phyloP scores from a whole-genome alignment of 2,329 filamentous ascomycete species.

The Trichoderma semiorbis region DNA sequence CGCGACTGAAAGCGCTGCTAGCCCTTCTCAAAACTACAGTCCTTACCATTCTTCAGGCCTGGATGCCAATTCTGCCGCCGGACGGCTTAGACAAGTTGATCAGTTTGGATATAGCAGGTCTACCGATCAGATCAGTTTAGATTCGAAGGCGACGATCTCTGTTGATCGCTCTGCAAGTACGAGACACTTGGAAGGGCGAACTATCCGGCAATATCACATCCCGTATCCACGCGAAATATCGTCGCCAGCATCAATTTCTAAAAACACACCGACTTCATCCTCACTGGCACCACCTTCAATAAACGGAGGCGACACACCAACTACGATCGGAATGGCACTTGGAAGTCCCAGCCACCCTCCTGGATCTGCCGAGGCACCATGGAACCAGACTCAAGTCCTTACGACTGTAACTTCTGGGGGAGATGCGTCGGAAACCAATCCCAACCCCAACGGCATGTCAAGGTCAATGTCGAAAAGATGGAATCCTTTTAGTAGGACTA shows the following conservation, averaged over 20 bases:
- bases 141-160: not conserved
- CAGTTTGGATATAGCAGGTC: slow-evolving; percentile 14
- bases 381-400: slow-evolving; percentile 26
- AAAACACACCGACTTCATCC: slow-evolving; percentile 40
- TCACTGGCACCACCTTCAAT: slow-evolving; percentile 21
- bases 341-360: slow-evolving; percentile 60
- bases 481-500: slow-evolving; percentile 53
- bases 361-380: slow-evolving; percentile 25
- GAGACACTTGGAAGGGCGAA: not conserved
- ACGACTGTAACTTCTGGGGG: slow-evolving; percentile 26
- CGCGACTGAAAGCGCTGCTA: not conserved
- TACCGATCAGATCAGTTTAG: slow-evolving; percentile 9
- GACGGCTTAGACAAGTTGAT: slow-evolving; percentile 14
- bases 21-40: slow-evolving; percentile 3
- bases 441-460: slow-evolving; percentile 22
- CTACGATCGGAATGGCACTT: slow-evolving; percentile 68
- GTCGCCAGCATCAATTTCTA: slow-evolving; percentile 34
- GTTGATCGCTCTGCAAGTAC: not conserved
- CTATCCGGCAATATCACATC: slow-evolving; percentile 37
- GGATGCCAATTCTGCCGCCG: slow-evolving; percentile 9
- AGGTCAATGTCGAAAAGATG: slow-evolving; percentile 54
- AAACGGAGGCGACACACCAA: slow-evolving; percentile 26
- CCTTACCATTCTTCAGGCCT: slow-evolving; percentile 13
- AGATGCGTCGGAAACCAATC: slow-evolving; percentile 20
- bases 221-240: slow-evolving; percentile 38